Percentiles rank a stretch among this genome's conserved stretches.
Conservation (phyloP, 768 basidiomycete genomes). For the Leccinum rimulosum region DNA sequence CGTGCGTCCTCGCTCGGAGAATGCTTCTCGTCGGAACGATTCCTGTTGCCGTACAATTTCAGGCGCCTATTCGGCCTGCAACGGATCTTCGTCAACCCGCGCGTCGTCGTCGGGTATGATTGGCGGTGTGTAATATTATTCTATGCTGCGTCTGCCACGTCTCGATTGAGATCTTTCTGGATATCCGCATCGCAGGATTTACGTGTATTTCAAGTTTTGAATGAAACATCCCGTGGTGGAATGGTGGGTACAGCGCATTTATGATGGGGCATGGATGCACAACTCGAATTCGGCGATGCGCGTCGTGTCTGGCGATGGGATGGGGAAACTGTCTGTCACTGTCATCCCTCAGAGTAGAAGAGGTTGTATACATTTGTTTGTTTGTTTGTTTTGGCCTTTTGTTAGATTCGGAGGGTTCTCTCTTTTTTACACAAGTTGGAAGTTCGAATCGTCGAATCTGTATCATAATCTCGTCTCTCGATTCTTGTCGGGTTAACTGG, state of each 20-base stretch:
- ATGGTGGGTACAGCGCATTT: constrained; percentile 41
- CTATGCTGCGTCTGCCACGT: too few relatives aligned
- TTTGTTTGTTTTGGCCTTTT: too few relatives aligned
- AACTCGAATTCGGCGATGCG: constrained; percentile 33
- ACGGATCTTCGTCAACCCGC: constrained; percentile 38
- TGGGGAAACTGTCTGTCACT: too few relatives aligned
- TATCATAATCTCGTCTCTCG: too few relatives aligned
- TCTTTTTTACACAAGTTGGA: too few relatives aligned
- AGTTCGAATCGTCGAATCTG: too few relatives aligned
- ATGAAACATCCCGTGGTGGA: constrained; percentile 37
- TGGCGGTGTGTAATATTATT: constrained; percentile 27
- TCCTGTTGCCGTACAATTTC: constrained; percentile 42
- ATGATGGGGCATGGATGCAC: constrained; percentile 38
- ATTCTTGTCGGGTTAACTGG: too few relatives aligned
- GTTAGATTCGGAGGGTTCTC: too few relatives aligned
- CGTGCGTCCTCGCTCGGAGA: constrained; percentile 16
- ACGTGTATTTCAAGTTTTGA: constrained; percentile 35
- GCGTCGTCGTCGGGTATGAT: constrained; percentile 37
- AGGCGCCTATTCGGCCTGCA: constrained; percentile 37
- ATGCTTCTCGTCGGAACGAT: constrained; percentile 36
- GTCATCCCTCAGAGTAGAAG: constrained; percentile 9
- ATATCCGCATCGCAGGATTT: constrained; percentile 15
- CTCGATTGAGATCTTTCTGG: too few relatives aligned
- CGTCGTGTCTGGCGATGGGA: constrained; percentile 20
- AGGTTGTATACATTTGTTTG: too few relatives aligned